Conservation (phyloP, 176 grass and related monocot genomes). For the Oryza punctata region DNA sequence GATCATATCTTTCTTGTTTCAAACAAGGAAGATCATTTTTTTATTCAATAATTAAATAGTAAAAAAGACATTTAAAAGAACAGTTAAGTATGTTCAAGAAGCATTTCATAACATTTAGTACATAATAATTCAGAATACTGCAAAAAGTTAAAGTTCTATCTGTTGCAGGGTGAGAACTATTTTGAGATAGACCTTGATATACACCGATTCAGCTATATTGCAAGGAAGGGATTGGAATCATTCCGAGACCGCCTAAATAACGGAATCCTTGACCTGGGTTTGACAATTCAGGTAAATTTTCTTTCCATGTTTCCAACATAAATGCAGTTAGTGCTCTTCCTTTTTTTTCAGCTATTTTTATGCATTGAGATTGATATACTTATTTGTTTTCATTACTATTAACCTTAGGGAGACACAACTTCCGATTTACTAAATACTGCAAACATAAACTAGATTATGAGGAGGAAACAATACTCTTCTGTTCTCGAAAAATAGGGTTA, state of each 20-base stretch:
- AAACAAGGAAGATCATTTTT: not conserved
- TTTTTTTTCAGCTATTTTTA: constrained; percentile 7
- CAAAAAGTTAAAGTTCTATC: not conserved
- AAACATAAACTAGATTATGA: not conserved
- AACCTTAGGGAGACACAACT: not conserved
- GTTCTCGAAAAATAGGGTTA: not conserved
- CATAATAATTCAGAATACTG: not conserved
- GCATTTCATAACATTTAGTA: not conserved
- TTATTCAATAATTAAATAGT: not conserved
- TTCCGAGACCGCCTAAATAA: constrained; percentile 79
- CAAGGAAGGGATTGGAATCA: constrained; percentile 91
- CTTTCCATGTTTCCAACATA: not conserved
- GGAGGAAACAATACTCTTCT: not conserved
- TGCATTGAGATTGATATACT: not conserved
- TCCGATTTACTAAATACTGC: not conserved
- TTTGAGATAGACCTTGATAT: constrained; percentile 97
- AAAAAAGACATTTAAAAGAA: not conserved
- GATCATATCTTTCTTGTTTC: not conserved
- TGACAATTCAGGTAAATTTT: constrained; percentile 81
- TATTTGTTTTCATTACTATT: not conserved
- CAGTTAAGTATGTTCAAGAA: not conserved
- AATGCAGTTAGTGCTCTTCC: not conserved
- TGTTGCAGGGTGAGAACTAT: constrained; percentile 77
- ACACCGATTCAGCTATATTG: constrained; percentile 98
- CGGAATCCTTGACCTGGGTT: constrained; percentile 91